Evolutionary conservation across 805 yeast species (phyloP).

Genomic region (Starmera quercuum): DNA sequence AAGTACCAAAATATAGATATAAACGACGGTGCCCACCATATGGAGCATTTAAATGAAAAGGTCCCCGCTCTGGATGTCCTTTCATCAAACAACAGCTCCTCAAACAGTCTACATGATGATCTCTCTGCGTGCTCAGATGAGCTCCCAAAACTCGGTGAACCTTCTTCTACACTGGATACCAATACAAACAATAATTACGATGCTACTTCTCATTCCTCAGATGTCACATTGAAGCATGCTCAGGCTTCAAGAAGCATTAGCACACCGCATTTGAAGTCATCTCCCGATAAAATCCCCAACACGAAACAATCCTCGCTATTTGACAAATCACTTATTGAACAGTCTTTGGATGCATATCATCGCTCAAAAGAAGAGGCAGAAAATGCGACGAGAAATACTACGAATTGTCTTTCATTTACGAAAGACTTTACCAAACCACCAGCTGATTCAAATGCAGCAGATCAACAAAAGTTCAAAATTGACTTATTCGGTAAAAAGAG

Average conservation of each 20-base stretch:
- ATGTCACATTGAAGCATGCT: neutral
- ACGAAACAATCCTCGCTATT: conserved; percentile 10
- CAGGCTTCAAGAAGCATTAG: too few relatives aligned
- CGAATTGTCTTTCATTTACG: conserved; percentile 4
- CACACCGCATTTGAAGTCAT: too few relatives aligned
- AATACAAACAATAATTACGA: neutral
- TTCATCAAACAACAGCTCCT: conserved; percentile 20
- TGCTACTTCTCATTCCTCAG: neutral
- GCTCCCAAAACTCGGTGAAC: conserved; percentile 4
- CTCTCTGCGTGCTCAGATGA: conserved; percentile 7
- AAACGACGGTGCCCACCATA: conserved; percentile 15
- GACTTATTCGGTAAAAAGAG: conserved; percentile 19
- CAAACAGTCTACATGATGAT: conserved; percentile 11
- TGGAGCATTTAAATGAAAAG: neutral
- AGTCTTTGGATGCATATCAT: conserved; percentile 12
- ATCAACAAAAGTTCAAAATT: conserved; percentile 15
- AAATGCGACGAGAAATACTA: neutral
- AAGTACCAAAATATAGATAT: conserved; percentile 18
- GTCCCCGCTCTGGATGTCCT: conserved; percentile 18
- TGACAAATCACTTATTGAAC: conserved; percentile 16
- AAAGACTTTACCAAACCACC: neutral
- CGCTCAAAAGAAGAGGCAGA: conserved; percentile 2
- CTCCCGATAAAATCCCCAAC: too few relatives aligned
- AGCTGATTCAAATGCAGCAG: neutral
- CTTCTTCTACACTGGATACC: conserved; percentile 1